phyloP scores from a whole-genome alignment of 345 rosid genomes.

The Pseudoturritis turrita region DNA sequence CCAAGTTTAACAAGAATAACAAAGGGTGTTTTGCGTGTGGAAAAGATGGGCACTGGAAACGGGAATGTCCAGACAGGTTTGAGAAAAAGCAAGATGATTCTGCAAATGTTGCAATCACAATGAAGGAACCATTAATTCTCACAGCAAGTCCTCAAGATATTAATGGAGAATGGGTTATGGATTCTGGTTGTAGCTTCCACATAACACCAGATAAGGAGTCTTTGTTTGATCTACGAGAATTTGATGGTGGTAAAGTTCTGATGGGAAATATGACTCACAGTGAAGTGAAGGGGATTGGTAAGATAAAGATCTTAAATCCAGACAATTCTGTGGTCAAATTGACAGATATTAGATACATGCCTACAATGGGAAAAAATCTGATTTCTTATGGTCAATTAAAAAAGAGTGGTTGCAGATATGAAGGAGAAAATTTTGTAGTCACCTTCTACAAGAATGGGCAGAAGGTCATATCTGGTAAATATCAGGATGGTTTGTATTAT shows the following conservation, averaged over 20 bases:
- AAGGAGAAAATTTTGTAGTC: no score
- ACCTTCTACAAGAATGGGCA: no score
- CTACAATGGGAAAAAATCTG: neutral
- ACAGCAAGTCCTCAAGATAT: neutral
- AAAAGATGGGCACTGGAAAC: neutral
- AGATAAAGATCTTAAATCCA: neutral
- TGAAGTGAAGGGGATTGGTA: neutral
- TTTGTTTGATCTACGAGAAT: neutral
- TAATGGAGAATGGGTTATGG: neutral
- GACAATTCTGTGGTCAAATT: neutral
- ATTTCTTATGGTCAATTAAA: neutral
- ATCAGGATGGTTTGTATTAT: no score
- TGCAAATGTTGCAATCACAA: no score
- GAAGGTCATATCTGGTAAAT: no score
- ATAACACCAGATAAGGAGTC: neutral
- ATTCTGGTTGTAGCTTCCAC: neutral
- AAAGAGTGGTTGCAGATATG: neutral
- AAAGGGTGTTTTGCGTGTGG: neutral
- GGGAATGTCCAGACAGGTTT: neutral
- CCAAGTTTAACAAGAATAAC: neutral
- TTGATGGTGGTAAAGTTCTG: neutral
- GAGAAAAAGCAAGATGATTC: no score
- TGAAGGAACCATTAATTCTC: neutral
- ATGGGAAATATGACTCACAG: neutral
- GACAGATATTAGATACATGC: neutral